phyloP scores from a whole-genome alignment of 768 basidiomycete genomes.

The Lactarius deliciosus region DNA sequence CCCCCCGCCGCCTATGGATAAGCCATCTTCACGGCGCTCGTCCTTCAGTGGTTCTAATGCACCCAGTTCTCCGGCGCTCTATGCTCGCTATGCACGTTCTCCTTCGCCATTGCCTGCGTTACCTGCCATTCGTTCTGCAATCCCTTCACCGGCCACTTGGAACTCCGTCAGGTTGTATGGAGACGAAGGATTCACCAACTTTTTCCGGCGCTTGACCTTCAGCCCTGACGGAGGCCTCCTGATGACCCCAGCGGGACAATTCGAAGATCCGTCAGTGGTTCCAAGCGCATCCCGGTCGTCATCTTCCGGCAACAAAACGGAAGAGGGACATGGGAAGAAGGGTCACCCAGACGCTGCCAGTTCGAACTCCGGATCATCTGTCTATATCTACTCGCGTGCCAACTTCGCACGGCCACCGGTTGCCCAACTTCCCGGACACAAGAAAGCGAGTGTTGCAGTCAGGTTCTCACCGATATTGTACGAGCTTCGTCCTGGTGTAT shows the following conservation, averaged over 20 bases:
- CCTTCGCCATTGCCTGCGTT: conserved; percentile 91
- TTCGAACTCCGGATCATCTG: conserved; percentile 53
- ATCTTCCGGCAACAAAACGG: conserved; percentile 39
- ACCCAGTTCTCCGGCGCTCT: conserved; percentile 62
- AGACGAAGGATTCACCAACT: conserved; percentile 93
- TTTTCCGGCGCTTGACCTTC: conserved; percentile 92
- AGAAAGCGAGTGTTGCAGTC: conserved; percentile 93
- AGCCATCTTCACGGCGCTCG: conserved; percentile 60
- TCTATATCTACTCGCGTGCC: conserved; percentile 94
- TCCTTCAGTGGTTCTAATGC: conserved; percentile 81
- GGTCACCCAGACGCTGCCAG: conserved; percentile 46
- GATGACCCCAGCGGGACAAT: conserved; percentile 94
- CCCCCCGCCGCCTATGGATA: conserved; percentile 66
- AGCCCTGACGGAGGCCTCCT: conserved; percentile 93
- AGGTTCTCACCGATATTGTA: conserved; percentile 92
- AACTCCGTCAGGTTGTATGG: conserved; percentile 82
- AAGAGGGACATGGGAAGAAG: conserved; percentile 53
- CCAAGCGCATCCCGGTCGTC: conserved; percentile 38
- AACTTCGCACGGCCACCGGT: conserved; percentile 93
- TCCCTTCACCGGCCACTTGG: conserved; percentile 53
- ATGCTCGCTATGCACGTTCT: conserved; percentile 71
- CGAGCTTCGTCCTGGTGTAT: conserved; percentile 71
- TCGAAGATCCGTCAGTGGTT: conserved; percentile 81
- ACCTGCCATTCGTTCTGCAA: conserved; percentile 81
- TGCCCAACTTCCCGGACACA: conserved; percentile 94